Evolutionary conservation across 176 grass and related monocot species (phyloP).

Genomic region (Oryza australiensis): DNA sequence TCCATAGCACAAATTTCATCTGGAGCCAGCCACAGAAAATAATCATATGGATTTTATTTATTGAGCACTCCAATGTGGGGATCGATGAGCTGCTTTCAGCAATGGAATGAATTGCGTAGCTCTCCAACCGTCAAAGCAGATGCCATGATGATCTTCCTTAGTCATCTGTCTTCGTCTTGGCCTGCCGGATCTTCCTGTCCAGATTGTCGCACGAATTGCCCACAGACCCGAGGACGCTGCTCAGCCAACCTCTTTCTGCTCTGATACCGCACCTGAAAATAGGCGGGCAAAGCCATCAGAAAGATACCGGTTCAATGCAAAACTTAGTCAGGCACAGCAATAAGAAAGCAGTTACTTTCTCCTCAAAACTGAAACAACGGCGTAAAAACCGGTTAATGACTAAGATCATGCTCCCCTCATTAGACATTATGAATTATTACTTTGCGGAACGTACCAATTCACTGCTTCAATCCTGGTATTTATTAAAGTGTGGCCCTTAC

Average conservation of each 20-base stretch:
- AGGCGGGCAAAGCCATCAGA: conserved; percentile 43
- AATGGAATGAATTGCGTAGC: conserved; percentile 33
- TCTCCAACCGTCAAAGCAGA: background rate
- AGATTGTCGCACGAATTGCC: conserved; percentile 79
- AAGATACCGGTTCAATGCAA: conserved; percentile 22
- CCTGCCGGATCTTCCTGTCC: conserved; percentile 43
- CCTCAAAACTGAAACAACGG: background rate
- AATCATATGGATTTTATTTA: conserved; percentile 24
- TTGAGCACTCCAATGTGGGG: conserved; percentile 23
- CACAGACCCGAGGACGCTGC: conserved; percentile 69
- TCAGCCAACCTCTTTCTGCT: conserved; percentile 93
- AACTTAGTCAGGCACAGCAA: background rate
- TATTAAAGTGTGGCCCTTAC: background rate
- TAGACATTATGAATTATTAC: background rate
- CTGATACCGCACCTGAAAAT: conserved; percentile 83
- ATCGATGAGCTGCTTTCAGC: conserved; percentile 30
- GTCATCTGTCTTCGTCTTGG: conserved; percentile 61
- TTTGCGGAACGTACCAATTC: background rate
- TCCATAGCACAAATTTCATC: conserved; percentile 24
- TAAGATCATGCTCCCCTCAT: background rate
- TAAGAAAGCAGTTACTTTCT: background rate
- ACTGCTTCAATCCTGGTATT: background rate
- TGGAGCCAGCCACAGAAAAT: background rate
- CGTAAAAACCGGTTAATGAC: background rate
- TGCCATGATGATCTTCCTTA: background rate